Evolutionary conservation across 129 eudicot genomes (phyloP), one percentile per base, ranked within the genome.

Genomic region (Rutidosis leptorrhynchoides): DNA sequence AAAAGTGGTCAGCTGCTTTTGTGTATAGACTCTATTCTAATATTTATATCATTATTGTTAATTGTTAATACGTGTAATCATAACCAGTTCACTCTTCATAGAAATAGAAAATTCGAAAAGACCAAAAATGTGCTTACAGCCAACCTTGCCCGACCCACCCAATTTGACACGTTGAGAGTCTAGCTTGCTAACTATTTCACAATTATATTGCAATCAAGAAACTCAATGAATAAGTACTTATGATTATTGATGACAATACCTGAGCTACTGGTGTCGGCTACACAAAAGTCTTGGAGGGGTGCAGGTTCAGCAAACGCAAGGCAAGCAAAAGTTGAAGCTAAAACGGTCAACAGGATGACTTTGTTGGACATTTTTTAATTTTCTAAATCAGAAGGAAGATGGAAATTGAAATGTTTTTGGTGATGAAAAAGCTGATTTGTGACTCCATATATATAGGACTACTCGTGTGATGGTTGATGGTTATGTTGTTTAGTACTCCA

Each of bases 201-300:
- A 37, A 1, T n/a, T 16, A 29, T n/a, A 59, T n/a, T 5, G 21
- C 2, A 61, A 9, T 10, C 4, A 19, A 33, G 8, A 17, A 32
- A 32, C 46, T 32, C 27, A 30, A 70, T 15, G 4, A 45, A 7
- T 16, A 21, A 7, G n/a, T n/a, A n/a, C n/a, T n/a, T n/a, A n/a
- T n/a, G n/a, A 24, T n/a, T 35, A 4, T 23, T 10, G 6, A 5
- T 19, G n/a, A 17, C 52, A 26, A 70, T 49, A 78, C 79, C 83
- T 73, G 79, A 23, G 56, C 21, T 43, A 52, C 21, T 67, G 48
- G 79, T 24, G 62, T 73, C 76, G 7, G 79, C 76, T 7, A 74
- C 79, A 17, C 79, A 79, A 46, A 79, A 79, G 28, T 79, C 83
- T 69, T 79, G 83, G 52, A 79, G 75, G 6, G 83, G 73, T 12